Percentiles rank a stretch among this genome's conserved stretches.
phyloP scores from a whole-genome alignment of 345 rosid species.

The Raphanus raphanistrum region DNA sequence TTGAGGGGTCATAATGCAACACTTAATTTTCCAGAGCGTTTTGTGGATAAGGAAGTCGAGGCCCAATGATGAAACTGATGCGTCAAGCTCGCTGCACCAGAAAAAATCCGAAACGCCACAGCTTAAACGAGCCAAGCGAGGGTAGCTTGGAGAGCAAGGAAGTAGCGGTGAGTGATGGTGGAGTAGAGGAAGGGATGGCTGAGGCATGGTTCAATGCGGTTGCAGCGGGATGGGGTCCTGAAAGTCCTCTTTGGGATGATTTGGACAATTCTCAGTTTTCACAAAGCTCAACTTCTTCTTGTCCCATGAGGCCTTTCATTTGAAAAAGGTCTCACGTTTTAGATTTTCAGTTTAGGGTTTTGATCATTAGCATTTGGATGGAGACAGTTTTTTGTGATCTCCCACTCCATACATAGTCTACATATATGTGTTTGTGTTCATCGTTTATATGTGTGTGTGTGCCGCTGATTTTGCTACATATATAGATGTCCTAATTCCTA shows the following conservation, averaged over 20 bases:
- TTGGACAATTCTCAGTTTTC: constrained; percentile 53
- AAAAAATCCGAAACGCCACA: constrained; percentile 15
- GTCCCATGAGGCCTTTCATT: constrained; percentile 64
- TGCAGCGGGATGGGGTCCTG: constrained; percentile 93
- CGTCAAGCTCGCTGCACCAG: background rate
- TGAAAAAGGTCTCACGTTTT: constrained; percentile 40
- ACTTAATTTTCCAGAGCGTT: constrained; percentile 95
- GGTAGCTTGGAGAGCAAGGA: constrained; percentile 35
- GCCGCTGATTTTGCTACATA: background rate
- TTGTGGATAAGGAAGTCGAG: constrained; percentile 53
- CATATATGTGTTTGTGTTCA: background rate
- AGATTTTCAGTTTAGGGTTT: constrained; percentile 27
- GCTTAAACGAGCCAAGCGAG: constrained; percentile 5
- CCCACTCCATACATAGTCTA: constrained; percentile 27
- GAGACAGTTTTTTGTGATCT: constrained; percentile 42
- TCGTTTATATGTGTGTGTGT: constrained; percentile 1
- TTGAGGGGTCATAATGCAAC: constrained; percentile 89
- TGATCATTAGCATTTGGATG: constrained; percentile 32
- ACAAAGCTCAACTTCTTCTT: constrained; percentile 32
- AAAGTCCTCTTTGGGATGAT: constrained; percentile 97
- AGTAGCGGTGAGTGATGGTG: constrained; percentile 14
- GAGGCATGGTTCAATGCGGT: constrained; percentile 91
- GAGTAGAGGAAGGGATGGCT: constrained; percentile 57
- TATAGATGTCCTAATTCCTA: constrained; percentile 19
- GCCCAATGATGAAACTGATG: background rate